Conservation (phyloP, 208 protist species). For the Eutreptiella sp. region DNA sequence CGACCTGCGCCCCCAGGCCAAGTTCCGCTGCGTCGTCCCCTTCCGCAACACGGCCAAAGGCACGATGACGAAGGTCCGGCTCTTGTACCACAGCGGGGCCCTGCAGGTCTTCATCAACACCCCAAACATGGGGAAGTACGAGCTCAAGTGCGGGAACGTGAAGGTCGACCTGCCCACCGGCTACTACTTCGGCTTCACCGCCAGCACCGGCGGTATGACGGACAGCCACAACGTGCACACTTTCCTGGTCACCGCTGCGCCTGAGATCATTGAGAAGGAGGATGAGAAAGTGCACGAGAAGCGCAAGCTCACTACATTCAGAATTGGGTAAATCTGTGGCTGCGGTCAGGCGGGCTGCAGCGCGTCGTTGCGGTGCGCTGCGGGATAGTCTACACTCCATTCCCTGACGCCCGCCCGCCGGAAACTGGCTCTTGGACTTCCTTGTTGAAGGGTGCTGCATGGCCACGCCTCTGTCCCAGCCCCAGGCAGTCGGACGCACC, state of each 20-base stretch:
- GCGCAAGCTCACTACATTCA: no score
- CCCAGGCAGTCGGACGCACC: no score
- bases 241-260: conserved; percentile 7
- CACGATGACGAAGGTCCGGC: neutral
- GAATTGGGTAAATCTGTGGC: no score
- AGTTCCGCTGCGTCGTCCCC: conserved; percentile 8
- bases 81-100: conserved; percentile 10
- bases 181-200: conserved; percentile 18
- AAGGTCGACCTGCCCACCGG: conserved; percentile 5
- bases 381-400: no score
- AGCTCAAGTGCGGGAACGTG: conserved; percentile 7
- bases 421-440: no score
- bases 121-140: neutral
- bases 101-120: conserved; percentile 12
- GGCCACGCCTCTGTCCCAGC: no score
- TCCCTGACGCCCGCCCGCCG: no score
- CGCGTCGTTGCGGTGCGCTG: no score
- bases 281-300: no score
- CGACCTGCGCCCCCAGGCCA: neutral
- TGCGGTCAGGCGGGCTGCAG: no score
- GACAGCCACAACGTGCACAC: conserved; percentile 23
- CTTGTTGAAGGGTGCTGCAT: no score
- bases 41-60: conserved; percentile 6
- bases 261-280: no score
- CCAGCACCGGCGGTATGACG: conserved; percentile 11